These are phyloP conservation scores for Populus hybrid DNA, from an alignment of 441 rosid species.

Conservation along the genomic window DNA sequence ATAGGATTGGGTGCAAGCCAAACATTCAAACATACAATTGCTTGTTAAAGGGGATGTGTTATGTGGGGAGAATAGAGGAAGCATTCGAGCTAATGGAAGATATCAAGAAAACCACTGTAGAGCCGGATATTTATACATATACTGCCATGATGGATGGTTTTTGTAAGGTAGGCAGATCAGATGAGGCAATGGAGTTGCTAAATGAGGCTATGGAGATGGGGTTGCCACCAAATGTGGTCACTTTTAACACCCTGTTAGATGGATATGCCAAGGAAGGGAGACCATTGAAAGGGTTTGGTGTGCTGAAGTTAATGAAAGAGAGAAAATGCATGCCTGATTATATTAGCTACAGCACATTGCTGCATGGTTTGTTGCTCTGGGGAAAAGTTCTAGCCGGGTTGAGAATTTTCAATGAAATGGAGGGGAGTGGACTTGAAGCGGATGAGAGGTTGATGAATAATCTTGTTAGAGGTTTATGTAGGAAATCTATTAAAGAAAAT, in stretches of 20 bases:
- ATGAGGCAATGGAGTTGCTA: conserved; percentile 60
- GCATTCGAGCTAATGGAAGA: conserved; percentile 42
- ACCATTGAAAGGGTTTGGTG: conserved; percentile 42
- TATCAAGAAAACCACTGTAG: conserved; percentile 29
- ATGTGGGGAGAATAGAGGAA: conserved; percentile 63
- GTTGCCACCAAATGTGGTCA: conserved; percentile 45
- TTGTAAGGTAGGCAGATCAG: conserved; percentile 64
- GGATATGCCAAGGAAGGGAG: conserved; percentile 61
- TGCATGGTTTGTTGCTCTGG: conserved; percentile 56
- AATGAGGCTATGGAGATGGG: conserved; percentile 44
- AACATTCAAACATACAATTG: conserved; percentile 53
- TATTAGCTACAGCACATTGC: conserved; percentile 50
- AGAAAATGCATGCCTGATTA: conserved; percentile 43
- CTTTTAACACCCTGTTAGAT: conserved; percentile 50
- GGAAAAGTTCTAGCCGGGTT: conserved; percentile 35
- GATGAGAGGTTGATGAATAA: conserved; percentile 39
- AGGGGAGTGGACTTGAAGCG: conserved; percentile 32
- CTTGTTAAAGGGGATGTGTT: conserved; percentile 60
- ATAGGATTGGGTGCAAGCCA: conserved; percentile 31
- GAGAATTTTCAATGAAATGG: conserved; percentile 44
- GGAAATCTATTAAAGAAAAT: conserved; percentile 29
- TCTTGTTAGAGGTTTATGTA: conserved; percentile 46
- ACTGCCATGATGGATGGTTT: conserved; percentile 64
- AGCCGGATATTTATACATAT: conserved; percentile 54
- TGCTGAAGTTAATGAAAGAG: conserved; percentile 51